Evolutionary conservation across 352 stramenopile species (phyloP).

Genomic region (Phytophthora kernoviae): DNA sequence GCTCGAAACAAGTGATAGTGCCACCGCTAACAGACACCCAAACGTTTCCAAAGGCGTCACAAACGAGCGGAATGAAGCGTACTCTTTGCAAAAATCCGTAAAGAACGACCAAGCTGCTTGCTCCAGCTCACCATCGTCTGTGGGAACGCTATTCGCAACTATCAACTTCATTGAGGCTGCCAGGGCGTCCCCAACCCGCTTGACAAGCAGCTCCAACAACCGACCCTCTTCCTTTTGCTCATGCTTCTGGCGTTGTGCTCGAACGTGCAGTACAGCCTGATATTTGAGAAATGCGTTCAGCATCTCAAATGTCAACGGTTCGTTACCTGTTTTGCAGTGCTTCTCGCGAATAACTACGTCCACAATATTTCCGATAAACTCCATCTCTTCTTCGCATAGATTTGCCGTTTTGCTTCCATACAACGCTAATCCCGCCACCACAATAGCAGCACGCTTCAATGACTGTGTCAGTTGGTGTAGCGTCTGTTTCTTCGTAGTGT

Average conservation of each 20-base stretch:
- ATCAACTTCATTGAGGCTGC: slow-evolving; percentile 52
- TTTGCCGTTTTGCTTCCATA: slow-evolving; percentile 12
- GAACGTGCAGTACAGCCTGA: slow-evolving; percentile 32
- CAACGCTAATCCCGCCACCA: slow-evolving; percentile 43
- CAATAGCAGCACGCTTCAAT: slow-evolving; percentile 31
- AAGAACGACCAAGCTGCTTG: slow-evolving; percentile 59
- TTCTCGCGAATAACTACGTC: slow-evolving; percentile 22
- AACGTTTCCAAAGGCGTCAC: slow-evolving; percentile 60
- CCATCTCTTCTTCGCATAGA: slow-evolving; percentile 29
- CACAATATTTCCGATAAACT: slow-evolving; percentile 40
- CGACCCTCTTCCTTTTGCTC: slow-evolving; percentile 7
- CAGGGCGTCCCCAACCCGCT: slow-evolving; percentile 41
- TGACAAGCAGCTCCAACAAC: slow-evolving; percentile 25
- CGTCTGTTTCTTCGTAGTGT: slow-evolving; percentile 11
- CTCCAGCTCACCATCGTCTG: slow-evolving; percentile 13
- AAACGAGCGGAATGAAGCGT: slow-evolving; percentile 45
- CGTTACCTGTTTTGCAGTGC: slow-evolving; percentile 18
- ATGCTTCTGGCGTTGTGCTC: slow-evolving; percentile 14
- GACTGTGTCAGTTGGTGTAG: background rate
- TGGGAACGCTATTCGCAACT: slow-evolving; percentile 12
- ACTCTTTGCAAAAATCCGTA: slow-evolving; percentile 55
- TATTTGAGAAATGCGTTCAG: slow-evolving; percentile 65
- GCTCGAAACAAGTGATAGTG: slow-evolving; percentile 30
- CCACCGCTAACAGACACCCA: slow-evolving; percentile 64
- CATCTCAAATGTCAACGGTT: slow-evolving; percentile 43